phyloP scores from a whole-genome alignment of 371 early-diverging fungal genomes.

The Mucor sp. region DNA sequence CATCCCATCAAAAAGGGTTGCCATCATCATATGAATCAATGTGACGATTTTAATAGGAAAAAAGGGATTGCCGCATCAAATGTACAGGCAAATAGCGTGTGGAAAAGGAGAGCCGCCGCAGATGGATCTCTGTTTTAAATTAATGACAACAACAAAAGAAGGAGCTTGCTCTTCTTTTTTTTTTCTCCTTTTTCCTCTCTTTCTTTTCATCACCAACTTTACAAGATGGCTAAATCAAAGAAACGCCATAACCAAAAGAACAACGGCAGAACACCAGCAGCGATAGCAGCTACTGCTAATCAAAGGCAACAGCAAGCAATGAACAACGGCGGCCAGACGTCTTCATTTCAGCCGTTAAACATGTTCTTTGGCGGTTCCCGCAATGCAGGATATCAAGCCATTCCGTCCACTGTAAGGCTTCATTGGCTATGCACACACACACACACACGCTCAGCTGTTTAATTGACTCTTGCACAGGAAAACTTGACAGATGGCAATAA shows the following conservation, averaged over 20 bases:
- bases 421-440: too few species aligned
- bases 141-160: not conserved
- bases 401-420: not conserved
- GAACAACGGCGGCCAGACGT: not conserved
- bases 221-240: slow-evolving; percentile 23
- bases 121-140: not conserved
- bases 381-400: slow-evolving; percentile 7
- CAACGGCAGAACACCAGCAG: not conserved
- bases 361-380: slow-evolving; percentile 20
- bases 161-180: not conserved
- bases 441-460: not conserved
- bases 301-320: slow-evolving; percentile 3
- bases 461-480: not conserved
- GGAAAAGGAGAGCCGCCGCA: not conserved
- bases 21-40: not conserved
- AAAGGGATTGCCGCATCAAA: not conserved
- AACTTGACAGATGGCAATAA: not conserved
- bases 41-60: not conserved
- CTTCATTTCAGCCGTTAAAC: slow-evolving; percentile 25
- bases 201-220: not conserved
- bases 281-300: not conserved
- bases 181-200: not conserved
- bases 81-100: too few species aligned
- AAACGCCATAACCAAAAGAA: slow-evolving; percentile 9
- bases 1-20: not conserved